Evolutionary conservation across 2,329 filamentous ascomycete species (phyloP).

Genomic region (Thermomyces lanuginosus): DNA sequence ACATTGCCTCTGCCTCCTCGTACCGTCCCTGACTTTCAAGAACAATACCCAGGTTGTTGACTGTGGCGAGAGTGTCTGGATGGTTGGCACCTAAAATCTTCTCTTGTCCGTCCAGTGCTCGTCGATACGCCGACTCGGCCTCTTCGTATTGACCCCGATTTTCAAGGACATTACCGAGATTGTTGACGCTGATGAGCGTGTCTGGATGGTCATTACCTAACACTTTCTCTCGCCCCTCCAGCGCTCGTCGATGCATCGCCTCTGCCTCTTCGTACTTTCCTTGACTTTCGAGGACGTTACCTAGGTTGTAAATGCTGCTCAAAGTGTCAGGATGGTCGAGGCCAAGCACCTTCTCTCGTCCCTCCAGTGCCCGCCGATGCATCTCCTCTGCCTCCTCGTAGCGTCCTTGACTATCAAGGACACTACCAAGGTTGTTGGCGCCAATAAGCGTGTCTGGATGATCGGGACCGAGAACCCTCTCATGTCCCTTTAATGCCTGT

Average conservation of each 20-base stretch:
- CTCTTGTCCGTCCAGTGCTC: background rate
- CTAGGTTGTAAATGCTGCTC: conserved; percentile 8
- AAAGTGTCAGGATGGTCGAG: conserved; percentile 9
- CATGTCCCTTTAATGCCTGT: conserved; percentile 1
- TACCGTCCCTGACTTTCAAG: background rate
- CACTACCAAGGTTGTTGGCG: conserved; percentile 6
- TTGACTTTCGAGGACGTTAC: no score
- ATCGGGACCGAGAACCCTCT: conserved; percentile 6
- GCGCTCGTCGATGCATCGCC: no score
- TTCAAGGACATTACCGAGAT: conserved; percentile 3
- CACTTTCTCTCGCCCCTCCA: conserved; percentile 3
- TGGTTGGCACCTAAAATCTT: conserved; percentile 7
- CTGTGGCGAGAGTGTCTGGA: conserved; percentile 3
- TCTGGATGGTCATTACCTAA: conserved; percentile 8
- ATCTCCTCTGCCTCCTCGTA: background rate
- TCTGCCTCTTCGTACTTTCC: no score
- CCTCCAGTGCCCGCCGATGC: conserved; percentile 2
- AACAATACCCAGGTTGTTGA: conserved; percentile 2
- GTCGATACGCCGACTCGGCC: background rate
- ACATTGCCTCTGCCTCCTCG: conserved; percentile 2
- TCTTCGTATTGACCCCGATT: background rate
- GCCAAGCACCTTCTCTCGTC: conserved; percentile 5
- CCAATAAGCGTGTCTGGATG: conserved; percentile 9
- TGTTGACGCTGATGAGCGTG: conserved; percentile 8
- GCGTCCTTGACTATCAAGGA: background rate